Evolutionary conservation across 2,329 filamentous ascomycete species (phyloP), one percentile per base, ranked within the genome.

Genomic region (Fusarium austroafricanum): DNA sequence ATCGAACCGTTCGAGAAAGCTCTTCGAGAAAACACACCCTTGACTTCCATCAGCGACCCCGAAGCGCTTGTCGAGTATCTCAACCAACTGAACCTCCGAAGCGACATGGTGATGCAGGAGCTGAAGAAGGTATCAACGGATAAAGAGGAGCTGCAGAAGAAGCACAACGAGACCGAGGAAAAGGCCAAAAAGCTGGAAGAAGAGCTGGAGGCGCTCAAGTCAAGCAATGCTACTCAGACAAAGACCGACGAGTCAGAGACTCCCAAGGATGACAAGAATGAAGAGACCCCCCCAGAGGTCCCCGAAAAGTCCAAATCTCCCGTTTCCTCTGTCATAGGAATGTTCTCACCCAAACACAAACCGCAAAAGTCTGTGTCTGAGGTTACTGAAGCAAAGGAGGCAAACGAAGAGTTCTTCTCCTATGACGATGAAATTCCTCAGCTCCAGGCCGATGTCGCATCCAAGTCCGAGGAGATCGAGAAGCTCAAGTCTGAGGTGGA

Each of bases 1-100:
- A 96, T 98, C 74, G 96, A 98, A 75, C 92, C 93, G 0, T 99
- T 99, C 77, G 96, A 99, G 80, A 90, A 92, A 55, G 90, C 92
- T 1, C 84, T 99, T 10, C 92, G 93, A 72, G 96, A 99, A 76
- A 92, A 97, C 73, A 99, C 96, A 0, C 95, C 96, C 4, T 83
- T 98, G 35, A 92, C 92, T 6, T 95, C 93, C 17, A 97, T 99
- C 72, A 86, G 84, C 71, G 96, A 99, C 61, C 93, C 95, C 0
- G 87, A 89, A 53, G 91, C 94, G 3, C 84, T 99, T 33, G 87
- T 94, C 9, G 95, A 98, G 79, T 99, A 97, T 75, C 84, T 99
- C 28, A 93, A 91, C 71, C 93, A 97, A 78, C 81, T 97, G 39
- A 95, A 90, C 64, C 79, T 94, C 53, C 95, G 96, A 75, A 90